Conservation (phyloP, 192 early-diverging fungal species). For the Coemansia aciculifera region DNA sequence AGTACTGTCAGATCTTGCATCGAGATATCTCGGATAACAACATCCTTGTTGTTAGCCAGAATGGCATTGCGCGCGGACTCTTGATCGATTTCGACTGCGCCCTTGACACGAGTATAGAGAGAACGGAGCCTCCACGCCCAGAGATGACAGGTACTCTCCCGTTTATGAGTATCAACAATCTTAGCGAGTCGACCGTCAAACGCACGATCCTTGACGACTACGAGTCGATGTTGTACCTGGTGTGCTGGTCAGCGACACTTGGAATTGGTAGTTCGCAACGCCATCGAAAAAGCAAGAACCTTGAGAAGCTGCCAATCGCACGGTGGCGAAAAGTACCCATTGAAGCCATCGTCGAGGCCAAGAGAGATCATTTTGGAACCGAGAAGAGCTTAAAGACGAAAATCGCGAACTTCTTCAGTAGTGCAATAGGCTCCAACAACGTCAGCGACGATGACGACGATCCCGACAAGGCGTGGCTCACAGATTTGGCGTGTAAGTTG, state of each 20-base stretch:
- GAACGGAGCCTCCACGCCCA: background rate
- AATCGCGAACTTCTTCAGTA: background rate
- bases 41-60: constrained; percentile 15
- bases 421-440: too few relatives aligned
- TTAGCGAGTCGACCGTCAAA: background rate
- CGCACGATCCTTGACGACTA: constrained; percentile 16
- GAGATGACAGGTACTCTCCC: constrained; percentile 11
- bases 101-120: background rate
- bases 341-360: background rate
- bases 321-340: background rate
- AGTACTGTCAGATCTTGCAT: constrained; percentile 25
- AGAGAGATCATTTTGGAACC: background rate
- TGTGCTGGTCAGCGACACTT: background rate
- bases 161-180: constrained; percentile 39
- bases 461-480: too few relatives aligned
- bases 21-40: constrained; percentile 34
- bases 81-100: constrained; percentile 37
- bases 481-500: too few relatives aligned
- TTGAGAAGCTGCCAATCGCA: background rate
- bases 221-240: constrained; percentile 8
- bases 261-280: background rate
- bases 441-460: too few relatives aligned
- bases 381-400: background rate
- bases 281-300: background rate
- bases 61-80: constrained; percentile 13